These are phyloP conservation scores for Xylaria sp. DNA, from an alignment of 2,329 filamentous ascomycete species.

Conservation along the genomic window DNA sequence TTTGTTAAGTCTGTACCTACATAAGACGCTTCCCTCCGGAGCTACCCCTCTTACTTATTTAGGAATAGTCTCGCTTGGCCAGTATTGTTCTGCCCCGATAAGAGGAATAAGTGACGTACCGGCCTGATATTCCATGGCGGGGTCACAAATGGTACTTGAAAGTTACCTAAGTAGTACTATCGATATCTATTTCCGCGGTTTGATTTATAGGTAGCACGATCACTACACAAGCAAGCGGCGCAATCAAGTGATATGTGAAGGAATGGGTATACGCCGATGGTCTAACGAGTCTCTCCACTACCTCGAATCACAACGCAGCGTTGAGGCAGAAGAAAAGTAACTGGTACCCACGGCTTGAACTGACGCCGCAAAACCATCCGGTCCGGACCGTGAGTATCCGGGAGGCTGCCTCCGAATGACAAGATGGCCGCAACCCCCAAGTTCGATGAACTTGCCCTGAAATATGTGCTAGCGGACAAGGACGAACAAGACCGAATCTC, in stretches of 20 bases:
- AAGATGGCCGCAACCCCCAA: conserved; percentile 58
- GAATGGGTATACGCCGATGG: background rate
- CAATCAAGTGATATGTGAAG: background rate
- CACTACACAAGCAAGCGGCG: too few relatives aligned
- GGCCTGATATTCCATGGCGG: conserved; percentile 25
- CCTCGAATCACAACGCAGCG: background rate
- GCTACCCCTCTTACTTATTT: conserved; percentile 35
- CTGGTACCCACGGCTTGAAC: background rate
- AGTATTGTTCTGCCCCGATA: conserved; percentile 17
- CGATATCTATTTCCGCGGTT: background rate
- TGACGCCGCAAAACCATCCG: background rate
- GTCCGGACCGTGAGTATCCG: conserved; percentile 16
- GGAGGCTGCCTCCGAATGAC: conserved; percentile 51
- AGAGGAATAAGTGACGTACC: conserved; percentile 27
- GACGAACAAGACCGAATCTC: conserved; percentile 56
- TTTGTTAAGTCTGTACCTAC: background rate
- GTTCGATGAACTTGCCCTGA: conserved; percentile 63
- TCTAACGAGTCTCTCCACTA: background rate
- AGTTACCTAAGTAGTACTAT: background rate
- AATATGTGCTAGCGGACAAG: conserved; percentile 65
- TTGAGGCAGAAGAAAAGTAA: background rate
- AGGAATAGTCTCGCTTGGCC: conserved; percentile 27
- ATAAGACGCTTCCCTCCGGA: background rate
- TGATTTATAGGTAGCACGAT: too few relatives aligned
- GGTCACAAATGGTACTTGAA: conserved; percentile 9